Base-by-base conservation (phyloP, 106 monocot species). In the Dactylorhiza incarnata region DNA sequence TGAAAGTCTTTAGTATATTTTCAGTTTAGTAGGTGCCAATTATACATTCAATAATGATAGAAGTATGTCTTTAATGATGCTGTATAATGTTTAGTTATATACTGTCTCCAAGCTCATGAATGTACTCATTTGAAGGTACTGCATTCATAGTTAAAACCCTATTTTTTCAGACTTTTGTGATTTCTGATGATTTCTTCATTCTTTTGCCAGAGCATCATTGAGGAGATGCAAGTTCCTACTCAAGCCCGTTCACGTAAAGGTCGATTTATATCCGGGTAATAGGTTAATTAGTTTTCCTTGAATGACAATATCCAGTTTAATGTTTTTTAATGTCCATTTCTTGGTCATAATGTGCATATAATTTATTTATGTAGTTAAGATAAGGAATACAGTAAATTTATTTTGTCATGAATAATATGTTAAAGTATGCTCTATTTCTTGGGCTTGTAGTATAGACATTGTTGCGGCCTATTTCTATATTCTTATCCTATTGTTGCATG, bases 221-320 rank as follows among this genome's bases (percentile, higher is more conserved):
- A 99, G 82, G 99, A 99, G 78, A 80, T 99, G 70, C 89, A 94
- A 52, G 94, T 88, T 76, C 99, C 99, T 55, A 83, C 84, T 73
- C 99, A 94, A 77, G 87, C 99, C 43, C 99, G 99, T 80, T 88
- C 94, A 26, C 91, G 99, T 51, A 99, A 99, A 87, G 86, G 87
- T 79, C 99, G 99, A 86, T 99, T 99, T 90, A 94, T 99, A 83
- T 99, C 99, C 82, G 99, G 99, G 99, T 99, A 94, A 91, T 81
- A 67, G 20, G 8, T 77, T 78, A 46, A 24, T 74, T 24, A 56
- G 61, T 74, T 76, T 76, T n/a, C 72, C 17, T 63, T 72, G 72
- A 72, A 6, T 69, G 69, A 46, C 44, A 69, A 69, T 46, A 46
- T 45, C 37, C 19, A 45, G 6, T 69, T 14, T 17, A n/a, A n/a